Percentiles rank a stretch among this genome's conserved stretches.
Evolutionary conservation across 176 grass and related monocot species (phyloP).

Genomic region (Dactylis glomerata): DNA sequence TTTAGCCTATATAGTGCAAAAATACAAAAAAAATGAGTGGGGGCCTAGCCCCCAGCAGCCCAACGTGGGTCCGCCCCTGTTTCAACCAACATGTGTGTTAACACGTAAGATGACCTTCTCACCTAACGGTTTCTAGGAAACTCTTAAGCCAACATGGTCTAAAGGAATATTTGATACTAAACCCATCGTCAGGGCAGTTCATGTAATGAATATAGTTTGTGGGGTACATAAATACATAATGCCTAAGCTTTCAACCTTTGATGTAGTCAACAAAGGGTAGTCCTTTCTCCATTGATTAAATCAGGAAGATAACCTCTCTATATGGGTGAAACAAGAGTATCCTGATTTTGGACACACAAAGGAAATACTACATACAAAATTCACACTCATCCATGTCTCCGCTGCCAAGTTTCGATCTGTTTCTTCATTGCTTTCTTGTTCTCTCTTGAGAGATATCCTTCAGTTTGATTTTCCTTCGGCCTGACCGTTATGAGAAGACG

Average conservation of each 20-base stretch:
- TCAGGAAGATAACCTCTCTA: neutral
- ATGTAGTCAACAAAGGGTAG: neutral
- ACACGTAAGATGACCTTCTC: too few relatives aligned
- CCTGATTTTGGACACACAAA: neutral
- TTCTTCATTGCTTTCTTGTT: neutral
- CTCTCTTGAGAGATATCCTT: too few relatives aligned
- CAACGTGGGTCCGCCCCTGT: too few relatives aligned
- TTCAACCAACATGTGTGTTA: neutral
- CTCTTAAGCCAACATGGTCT: neutral
- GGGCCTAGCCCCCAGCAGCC: too few relatives aligned
- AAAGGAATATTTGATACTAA: neutral
- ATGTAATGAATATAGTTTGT: neutral
- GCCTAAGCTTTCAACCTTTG: neutral
- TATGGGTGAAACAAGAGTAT: neutral
- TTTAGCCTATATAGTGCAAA: too few relatives aligned
- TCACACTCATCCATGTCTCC: neutral
- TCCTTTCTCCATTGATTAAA: neutral
- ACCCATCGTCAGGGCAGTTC: rapidly evolving
- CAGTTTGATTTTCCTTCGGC: too few relatives aligned
- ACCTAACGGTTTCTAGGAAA: neutral
- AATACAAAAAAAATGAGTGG: too few relatives aligned
- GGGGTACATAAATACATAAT: neutral
- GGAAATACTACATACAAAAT: neutral
- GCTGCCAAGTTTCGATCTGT: neutral
- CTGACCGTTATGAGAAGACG: neutral